A percentile compares a stretch with the other conserved stretches of the same genome.
These are phyloP conservation scores for Tetrahymena borealis DNA, from an alignment of 73 alveolate species.

Conservation along the genomic window DNA sequence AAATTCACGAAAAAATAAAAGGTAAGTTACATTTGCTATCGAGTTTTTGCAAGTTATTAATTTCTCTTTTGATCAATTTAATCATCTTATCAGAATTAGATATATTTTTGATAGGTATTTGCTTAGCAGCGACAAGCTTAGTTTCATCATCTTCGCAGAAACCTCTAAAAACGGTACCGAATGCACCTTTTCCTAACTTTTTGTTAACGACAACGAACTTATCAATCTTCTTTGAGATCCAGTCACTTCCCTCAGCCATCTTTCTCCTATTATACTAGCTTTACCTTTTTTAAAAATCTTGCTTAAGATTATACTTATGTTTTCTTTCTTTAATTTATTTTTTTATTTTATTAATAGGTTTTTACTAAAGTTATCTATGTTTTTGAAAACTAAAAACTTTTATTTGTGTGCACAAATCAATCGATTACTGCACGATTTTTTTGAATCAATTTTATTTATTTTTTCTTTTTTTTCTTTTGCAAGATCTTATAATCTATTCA, in stretches of 20 bases:
- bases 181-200: constrained; percentile 30
- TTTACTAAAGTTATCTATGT: not conserved
- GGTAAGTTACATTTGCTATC: not conserved
- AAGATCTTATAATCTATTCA: too few species aligned
- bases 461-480: too few species aligned
- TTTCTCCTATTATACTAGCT: not conserved
- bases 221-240: constrained; percentile 34
- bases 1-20: not conserved
- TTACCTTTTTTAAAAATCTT: not conserved
- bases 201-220: constrained; percentile 30
- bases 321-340: not conserved
- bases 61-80: constrained; percentile 34
- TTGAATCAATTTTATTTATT: too few species aligned
- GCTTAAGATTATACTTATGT: not conserved
- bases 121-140: constrained; percentile 32
- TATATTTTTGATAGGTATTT: constrained; percentile 20
- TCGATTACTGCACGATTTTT: not conserved
- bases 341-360: not conserved
- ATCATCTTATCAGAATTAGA: constrained; percentile 38
- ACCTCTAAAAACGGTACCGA: constrained; percentile 46
- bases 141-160: constrained; percentile 26
- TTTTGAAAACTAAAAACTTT: too few species aligned
- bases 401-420: not conserved
- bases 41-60: constrained; percentile 16
- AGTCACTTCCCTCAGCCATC: not conserved